phyloP scores from a whole-genome alignment of 176 grass and related monocot genomes.

The Musa acuminata region DNA sequence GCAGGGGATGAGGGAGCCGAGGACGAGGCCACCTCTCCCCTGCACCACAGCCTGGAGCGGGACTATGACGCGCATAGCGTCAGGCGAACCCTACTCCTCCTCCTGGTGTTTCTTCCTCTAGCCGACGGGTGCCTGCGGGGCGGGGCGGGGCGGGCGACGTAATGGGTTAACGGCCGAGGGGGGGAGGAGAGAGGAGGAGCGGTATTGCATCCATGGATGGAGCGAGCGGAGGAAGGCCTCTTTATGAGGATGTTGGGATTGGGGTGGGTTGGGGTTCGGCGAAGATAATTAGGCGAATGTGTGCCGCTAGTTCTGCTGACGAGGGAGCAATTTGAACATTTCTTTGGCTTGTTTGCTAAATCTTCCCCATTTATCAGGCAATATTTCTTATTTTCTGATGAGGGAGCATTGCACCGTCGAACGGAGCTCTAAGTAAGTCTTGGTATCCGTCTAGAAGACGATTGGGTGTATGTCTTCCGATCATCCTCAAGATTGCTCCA shows the following conservation, averaged over 20 bases:
- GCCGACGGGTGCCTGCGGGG: not conserved
- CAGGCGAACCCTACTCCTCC: not conserved
- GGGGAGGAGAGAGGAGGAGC: not conserved
- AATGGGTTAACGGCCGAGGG: not conserved
- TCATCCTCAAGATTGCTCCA: too few relatives aligned
- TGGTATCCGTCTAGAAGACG: too few relatives aligned
- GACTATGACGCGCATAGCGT: constrained; percentile 83
- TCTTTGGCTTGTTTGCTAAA: too few relatives aligned
- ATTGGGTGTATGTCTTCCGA: too few relatives aligned
- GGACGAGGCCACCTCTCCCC: constrained; percentile 81
- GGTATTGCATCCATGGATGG: too few relatives aligned
- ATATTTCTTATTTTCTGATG: too few relatives aligned
- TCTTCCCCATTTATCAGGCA: too few relatives aligned
- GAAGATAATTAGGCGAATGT: not conserved
- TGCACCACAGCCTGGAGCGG: constrained; percentile 88
- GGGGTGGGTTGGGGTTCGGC: not conserved
- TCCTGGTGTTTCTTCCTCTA: not conserved
- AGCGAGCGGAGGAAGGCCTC: too few relatives aligned
- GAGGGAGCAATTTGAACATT: not conserved
- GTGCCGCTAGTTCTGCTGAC: not conserved
- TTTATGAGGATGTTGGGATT: too few relatives aligned
- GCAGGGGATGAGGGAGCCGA: constrained; percentile 93
- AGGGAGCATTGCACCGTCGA: too few relatives aligned
- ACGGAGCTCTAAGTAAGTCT: too few relatives aligned
- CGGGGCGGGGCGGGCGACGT: not conserved